phyloP scores from a whole-genome alignment of 306 rosid species.

The Malus sieversii region DNA sequence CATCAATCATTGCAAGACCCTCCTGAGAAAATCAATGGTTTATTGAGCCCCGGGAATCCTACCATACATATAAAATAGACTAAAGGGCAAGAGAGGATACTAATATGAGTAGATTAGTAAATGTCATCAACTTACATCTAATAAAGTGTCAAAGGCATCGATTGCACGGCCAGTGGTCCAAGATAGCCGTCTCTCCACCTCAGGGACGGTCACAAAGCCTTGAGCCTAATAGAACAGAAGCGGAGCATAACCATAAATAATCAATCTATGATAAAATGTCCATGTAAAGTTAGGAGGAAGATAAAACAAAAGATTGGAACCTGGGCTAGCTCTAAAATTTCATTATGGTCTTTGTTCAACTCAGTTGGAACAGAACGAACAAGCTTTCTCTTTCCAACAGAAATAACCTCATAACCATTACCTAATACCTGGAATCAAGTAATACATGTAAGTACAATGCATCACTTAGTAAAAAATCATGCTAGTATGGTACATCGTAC shows the following conservation, averaged over 20 bases:
- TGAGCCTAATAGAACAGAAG: conserved; percentile 46
- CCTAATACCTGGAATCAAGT: conserved; percentile 66
- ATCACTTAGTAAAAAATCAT: conserved; percentile 7
- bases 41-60: conserved; percentile 6
- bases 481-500: neutral
- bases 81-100: neutral
- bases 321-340: conserved; percentile 97
- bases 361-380: conserved; percentile 98
- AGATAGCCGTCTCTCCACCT: conserved; percentile 72
- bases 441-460: conserved; percentile 5
- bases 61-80: neutral
- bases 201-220: conserved; percentile 79
- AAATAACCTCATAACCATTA: conserved; percentile 88
- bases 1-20: conserved; percentile 98
- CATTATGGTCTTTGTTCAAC: conserved; percentile 94
- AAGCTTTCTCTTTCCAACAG: conserved; percentile 89
- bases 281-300: neutral
- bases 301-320: conserved; percentile 23
- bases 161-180: conserved; percentile 87
- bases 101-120: neutral
- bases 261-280: neutral
- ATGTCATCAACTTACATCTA: conserved; percentile 51
- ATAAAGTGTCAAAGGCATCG: conserved; percentile 84
- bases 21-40: conserved; percentile 44
- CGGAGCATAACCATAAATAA: neutral